phyloP scores from a whole-genome alignment of 2,329 filamentous ascomycete genomes.

The Raffaelea deltoideospora region DNA sequence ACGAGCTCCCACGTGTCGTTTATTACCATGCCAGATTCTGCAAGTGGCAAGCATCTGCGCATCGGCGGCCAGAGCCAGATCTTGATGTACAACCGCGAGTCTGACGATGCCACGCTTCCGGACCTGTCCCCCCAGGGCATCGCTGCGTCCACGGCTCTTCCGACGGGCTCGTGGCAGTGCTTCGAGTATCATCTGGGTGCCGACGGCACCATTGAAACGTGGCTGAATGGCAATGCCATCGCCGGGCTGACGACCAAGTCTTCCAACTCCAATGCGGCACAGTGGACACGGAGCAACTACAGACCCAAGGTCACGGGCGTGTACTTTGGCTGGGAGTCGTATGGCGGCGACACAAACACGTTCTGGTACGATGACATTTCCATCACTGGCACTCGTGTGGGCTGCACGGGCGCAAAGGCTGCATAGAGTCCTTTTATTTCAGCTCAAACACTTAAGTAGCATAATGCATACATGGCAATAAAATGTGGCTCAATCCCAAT shows the following conservation, averaged over 20 bases:
- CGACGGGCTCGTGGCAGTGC: conserved; percentile 38
- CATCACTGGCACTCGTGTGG: conserved; percentile 30
- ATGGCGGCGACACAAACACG: conserved; percentile 43
- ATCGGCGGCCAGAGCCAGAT: conserved; percentile 43
- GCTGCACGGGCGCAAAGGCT: conserved; percentile 18
- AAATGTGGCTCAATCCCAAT: no score
- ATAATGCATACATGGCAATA: no score
- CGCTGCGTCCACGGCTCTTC: no score
- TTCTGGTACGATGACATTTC: conserved; percentile 48
- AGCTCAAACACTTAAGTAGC: no score
- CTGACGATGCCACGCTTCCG: conserved; percentile 48
- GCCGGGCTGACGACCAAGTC: conserved; percentile 32
- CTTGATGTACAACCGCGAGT: no score
- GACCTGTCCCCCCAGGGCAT: no score
- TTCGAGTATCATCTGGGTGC: conserved; percentile 45
- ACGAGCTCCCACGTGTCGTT: conserved; percentile 45
- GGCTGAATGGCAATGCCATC: conserved; percentile 37
- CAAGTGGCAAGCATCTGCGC: conserved; percentile 44
- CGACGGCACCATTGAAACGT: conserved; percentile 45
- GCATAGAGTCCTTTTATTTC: no score
- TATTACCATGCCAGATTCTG: conserved; percentile 47
- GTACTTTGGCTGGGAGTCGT: conserved; percentile 50
- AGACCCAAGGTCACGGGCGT: conserved; percentile 38
- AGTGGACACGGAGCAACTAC: conserved; percentile 33
- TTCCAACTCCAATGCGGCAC: conserved; percentile 32